Conservation (phyloP, 148 eudicot genomes). For the Chenopodium suecicum region DNA sequence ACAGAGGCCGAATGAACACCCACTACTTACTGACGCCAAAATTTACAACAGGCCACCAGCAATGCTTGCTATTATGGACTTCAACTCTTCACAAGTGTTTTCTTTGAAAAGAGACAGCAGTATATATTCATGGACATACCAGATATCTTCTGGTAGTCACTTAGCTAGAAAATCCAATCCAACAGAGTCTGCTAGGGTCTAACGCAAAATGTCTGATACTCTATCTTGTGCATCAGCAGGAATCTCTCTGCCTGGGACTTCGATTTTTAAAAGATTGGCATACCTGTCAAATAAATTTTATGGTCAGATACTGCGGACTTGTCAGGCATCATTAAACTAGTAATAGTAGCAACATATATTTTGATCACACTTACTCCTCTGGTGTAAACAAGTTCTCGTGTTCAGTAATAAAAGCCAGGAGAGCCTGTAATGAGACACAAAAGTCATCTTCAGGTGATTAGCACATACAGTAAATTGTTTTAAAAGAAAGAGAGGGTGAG, state of each 20-base stretch:
- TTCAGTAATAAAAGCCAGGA: conserved; percentile 89
- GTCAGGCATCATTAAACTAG: neutral
- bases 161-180: neutral
- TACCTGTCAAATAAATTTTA: conserved; percentile 48
- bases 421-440: conserved; percentile 54
- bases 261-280: conserved; percentile 60
- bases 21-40: conserved; percentile 5
- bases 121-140: conserved; percentile 1
- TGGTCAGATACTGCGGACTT: conserved; percentile 10
- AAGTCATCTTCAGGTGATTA: conserved; percentile 2
- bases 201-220: conserved; percentile 54
- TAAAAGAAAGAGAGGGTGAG: no score
- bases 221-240: conserved; percentile 74
- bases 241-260: conserved; percentile 93
- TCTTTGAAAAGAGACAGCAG: conserved; percentile 3
- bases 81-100: neutral
- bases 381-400: conserved; percentile 71
- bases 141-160: neutral
- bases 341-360: conserved; percentile 5
- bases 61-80: conserved; percentile 12
- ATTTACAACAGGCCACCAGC: conserved; percentile 24
- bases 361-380: conserved; percentile 66
- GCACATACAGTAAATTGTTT: neutral
- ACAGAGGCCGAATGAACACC: conserved; percentile 12
- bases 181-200: conserved; percentile 10